phyloP scores from a whole-genome alignment of 2,329 filamentous ascomycete species.

The Lachnellula suecica region DNA sequence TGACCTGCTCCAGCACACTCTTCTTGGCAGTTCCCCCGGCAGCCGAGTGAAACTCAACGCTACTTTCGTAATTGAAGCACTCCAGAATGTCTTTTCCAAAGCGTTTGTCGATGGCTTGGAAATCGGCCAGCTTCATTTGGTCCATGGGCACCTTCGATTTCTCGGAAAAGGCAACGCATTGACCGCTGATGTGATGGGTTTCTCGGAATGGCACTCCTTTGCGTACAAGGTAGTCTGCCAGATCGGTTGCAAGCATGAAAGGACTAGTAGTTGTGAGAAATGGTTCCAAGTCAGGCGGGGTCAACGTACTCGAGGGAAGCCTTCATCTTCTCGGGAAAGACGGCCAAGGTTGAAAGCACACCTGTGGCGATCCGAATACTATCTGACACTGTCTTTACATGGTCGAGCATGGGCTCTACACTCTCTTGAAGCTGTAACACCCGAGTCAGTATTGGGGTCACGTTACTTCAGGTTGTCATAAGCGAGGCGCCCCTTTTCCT shows the following conservation, averaged over 20 bases:
- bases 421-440: conserved; percentile 67
- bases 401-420: conserved; percentile 81
- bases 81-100: conserved; percentile 71
- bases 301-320: conserved; percentile 74
- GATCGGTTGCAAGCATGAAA: conserved; percentile 71
- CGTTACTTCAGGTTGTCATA: conserved; percentile 72
- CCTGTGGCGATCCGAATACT: conserved; percentile 82
- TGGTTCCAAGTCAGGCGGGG: neutral
- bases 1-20: conserved; percentile 64
- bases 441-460: neutral
- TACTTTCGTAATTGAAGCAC: conserved; percentile 78
- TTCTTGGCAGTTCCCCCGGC: conserved; percentile 77
- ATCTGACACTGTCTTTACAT: conserved; percentile 78
- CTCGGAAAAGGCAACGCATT: conserved; percentile 71
- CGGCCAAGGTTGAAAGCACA: conserved; percentile 70
- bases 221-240: conserved; percentile 63
- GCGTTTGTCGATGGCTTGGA: conserved; percentile 65
- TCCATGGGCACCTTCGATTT: conserved; percentile 67
- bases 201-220: conserved; percentile 76
- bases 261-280: conserved; percentile 37
- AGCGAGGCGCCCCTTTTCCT: conserved; percentile 73
- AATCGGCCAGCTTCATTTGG: conserved; percentile 62
- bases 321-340: conserved; percentile 73
- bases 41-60: conserved; percentile 75
- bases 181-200: conserved; percentile 76